phyloP scores from a whole-genome alignment of 148 eudicot genomes.

The Oxyria digyna region DNA sequence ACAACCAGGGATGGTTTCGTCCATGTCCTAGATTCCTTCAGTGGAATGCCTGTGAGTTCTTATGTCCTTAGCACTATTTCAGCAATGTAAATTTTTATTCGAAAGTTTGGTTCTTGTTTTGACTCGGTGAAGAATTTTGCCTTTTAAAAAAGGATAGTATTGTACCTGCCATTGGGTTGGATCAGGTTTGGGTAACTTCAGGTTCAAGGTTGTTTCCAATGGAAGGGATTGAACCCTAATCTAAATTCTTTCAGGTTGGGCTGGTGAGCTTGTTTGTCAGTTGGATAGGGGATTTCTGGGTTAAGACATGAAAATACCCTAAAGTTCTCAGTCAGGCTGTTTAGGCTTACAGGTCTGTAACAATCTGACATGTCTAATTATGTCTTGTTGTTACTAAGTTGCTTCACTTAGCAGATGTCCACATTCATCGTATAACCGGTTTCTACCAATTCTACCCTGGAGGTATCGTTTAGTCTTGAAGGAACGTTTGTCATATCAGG shows the following conservation, averaged over 20 bases:
- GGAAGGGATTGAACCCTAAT: neutral
- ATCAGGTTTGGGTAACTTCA: neutral
- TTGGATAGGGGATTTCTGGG: neutral
- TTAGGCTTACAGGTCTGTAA: neutral
- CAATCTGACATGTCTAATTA: neutral
- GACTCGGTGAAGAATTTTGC: neutral
- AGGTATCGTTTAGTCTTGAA: slow-evolving; percentile 47
- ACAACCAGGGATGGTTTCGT: slow-evolving; percentile 75
- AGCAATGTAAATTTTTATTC: neutral
- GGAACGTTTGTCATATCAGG: slow-evolving; percentile 95
- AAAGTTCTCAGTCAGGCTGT: neutral
- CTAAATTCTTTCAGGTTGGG: neutral
- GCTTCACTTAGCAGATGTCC: slow-evolving; percentile 35
- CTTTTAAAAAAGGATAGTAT: neutral
- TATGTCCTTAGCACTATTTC: neutral
- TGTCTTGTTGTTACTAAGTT: neutral
- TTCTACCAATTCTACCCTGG: slow-evolving; percentile 3
- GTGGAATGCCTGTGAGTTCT: slow-evolving; percentile 70
- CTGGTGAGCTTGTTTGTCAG: neutral
- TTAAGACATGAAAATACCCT: neutral
- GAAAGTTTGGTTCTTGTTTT: neutral
- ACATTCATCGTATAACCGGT: slow-evolving; percentile 6
- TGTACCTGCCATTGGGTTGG: neutral
- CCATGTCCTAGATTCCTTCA: slow-evolving; percentile 89
- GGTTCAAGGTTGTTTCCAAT: neutral